These are phyloP conservation scores for Moricandia arvensis DNA, from an alignment of 345 rosid species.

Conservation along the genomic window DNA sequence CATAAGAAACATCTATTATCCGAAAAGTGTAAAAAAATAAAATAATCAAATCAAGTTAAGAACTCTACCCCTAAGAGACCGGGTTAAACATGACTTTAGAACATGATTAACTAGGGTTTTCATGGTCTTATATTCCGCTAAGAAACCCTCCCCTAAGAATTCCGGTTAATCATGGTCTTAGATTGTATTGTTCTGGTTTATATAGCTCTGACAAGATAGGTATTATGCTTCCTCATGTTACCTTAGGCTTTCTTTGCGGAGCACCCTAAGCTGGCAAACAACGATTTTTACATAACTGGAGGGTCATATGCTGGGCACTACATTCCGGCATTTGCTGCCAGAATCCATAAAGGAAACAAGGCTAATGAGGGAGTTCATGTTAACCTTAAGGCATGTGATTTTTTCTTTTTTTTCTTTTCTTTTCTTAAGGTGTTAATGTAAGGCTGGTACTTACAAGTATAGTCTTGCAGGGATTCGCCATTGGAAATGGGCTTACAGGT, in stretches of 20 bases:
- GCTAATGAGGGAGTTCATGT: slow-evolving; percentile 83
- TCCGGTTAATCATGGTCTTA: no score
- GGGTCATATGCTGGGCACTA: slow-evolving; percentile 99
- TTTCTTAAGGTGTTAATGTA: background rate
- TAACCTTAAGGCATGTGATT: slow-evolving; percentile 69
- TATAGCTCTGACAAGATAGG: slow-evolving; percentile 7
- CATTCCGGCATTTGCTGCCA: slow-evolving; percentile 93
- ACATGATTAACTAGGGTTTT: no score
- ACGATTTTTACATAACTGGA: slow-evolving; percentile 93
- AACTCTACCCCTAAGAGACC: no score
- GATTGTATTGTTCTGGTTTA: background rate
- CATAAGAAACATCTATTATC: no score
- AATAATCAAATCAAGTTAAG: no score
- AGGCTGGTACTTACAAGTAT: slow-evolving; percentile 22
- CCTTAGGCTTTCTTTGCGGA: slow-evolving; percentile 80
- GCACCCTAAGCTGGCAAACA: slow-evolving; percentile 71
- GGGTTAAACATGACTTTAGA: no score
- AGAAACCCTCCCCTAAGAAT: no score
- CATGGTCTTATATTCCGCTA: no score
- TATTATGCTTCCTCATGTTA: slow-evolving; percentile 10
- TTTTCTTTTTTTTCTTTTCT: background rate
- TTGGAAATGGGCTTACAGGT: slow-evolving; percentile 96
- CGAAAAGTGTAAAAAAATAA: no score
- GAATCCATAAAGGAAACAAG: slow-evolving; percentile 88
- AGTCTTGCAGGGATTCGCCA: slow-evolving; percentile 83